phyloP scores from a whole-genome alignment of 78 protist genomes.

The Dictyostelium firmibasis region DNA sequence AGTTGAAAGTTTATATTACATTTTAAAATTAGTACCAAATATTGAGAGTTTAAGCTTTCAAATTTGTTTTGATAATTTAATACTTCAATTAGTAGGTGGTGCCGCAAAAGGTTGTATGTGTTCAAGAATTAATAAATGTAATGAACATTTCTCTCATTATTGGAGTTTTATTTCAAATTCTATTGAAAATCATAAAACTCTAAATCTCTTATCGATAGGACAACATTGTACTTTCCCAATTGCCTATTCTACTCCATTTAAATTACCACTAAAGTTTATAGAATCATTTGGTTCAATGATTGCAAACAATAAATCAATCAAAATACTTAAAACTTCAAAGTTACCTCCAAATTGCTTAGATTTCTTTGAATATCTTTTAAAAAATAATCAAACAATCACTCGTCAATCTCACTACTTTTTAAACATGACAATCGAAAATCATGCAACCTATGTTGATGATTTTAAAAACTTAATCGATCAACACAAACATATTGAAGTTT shows the following conservation, averaged over 20 bases:
- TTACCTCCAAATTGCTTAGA: not conserved
- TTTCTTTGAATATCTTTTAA: not conserved
- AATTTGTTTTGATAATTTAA: not conserved
- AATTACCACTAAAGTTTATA: not conserved
- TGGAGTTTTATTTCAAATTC: not conserved
- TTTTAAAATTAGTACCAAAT: not conserved
- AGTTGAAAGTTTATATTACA: not conserved
- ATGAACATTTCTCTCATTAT: not conserved
- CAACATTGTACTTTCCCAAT: not conserved
- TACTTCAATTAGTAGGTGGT: not conserved
- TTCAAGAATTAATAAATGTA: not conserved
- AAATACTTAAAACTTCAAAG: not conserved
- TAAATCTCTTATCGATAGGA: not conserved
- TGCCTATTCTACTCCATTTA: not conserved
- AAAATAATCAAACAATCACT: not conserved
- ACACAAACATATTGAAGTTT: not conserved
- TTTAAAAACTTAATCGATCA: not conserved
- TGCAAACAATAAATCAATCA: not conserved
- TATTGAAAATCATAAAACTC: not conserved
- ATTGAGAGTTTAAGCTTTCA: not conserved
- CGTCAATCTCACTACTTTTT: not conserved
- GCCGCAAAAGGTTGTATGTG: not conserved
- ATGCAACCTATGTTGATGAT: not conserved
- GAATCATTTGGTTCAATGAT: not conserved
- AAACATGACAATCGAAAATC: not conserved